Evolutionary conservation across 2,329 filamentous ascomycete genomes (phyloP), one percentile per base, ranked within the genome.

Genomic region (Fusarium nanum): DNA sequence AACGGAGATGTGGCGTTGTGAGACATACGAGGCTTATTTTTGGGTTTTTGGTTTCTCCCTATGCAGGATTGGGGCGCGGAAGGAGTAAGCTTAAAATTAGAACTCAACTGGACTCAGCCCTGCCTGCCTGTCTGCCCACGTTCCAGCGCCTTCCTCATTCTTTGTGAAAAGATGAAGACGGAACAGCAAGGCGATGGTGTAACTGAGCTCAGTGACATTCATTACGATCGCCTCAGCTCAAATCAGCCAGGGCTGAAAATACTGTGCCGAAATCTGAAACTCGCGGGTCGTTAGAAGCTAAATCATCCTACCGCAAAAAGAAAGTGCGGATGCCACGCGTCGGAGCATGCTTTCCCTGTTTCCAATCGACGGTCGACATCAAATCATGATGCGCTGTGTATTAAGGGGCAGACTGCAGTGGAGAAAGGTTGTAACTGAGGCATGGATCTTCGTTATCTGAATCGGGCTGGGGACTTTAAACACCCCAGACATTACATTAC

Each of bases 321-420:
- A 18, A 42, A 40, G 20, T 60, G 54, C 22, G 28, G 30, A 25
- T 60, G 54, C 22, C 56, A 64, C 62, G 60, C 60, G 61, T 64
- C 60, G 60, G 60, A 28, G 25, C 41, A 16, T 16, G 16, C 23
- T 13, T 55, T 53, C 42, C 60, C 28, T 65, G 63, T 53, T 60
- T 66, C 55, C 44, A 27, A 28, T 64, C 25, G 49, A 47, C 56
- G 13, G 44, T 41, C 40, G 44, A 49, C 32, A 50, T 56, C 53
- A 69, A 65, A 68, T 69, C 55, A 65, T 28, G 42, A 56, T 47
- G 23, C 42, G 27, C 48, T 37, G 14, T 42, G 42, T 23, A 68
- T 66, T 67, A 67, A 68, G 66, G 66, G 66, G 66, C 30, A 30
- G 28, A 30, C 28, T 30, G 28, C 28, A 69, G 66, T 68, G 66